Base-by-base conservation (phyloP, 1,139 yeast species). In the Suhomyces terraborum region DNA sequence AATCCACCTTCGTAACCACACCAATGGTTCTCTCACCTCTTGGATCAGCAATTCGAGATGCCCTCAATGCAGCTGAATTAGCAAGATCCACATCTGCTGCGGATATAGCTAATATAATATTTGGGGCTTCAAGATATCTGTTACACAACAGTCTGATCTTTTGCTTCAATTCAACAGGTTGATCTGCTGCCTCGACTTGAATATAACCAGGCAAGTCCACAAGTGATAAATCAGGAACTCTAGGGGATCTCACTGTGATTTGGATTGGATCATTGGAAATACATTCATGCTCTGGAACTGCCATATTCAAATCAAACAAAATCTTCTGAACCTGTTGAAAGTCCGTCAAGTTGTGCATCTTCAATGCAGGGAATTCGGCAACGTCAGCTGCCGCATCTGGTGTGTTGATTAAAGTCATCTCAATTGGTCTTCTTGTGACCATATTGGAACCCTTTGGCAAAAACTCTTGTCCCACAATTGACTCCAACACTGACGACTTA, bases 71-170 rank as follows among this genome's bases (percentile, higher is more conserved):
- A 2, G 97, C 81, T 25, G 97, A 88, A 60, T 93, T 93, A 1
- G 98, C 98, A 58, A 94, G 73, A 69, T 94, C 99, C 2, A 93
- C 98, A 65, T 94, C 98, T 0, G 98, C 98, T 1, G 98, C 93
- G 10, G 96, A 88, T 24, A 94, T 93, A 0, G 98, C 98, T 53
- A 94, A 71, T 32, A 94, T 94, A 41, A 94, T 88, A 58, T 94
- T 94, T 13, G 98, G 98, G 7, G 86, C 82, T 55, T 86, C 89
- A 52, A 94, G 75, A 59, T 94, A 94, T 56, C 81, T 80, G 51
- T 87, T 86, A 63, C 98, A 93, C 22, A 94, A 69, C 40, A 75
- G 78, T 47, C 88, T 73, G 52, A 94, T 94, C 58, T 84, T 87
- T 35, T 75, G 75, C 59, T 93, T 91, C 49, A 94, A 73, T 49